Conservation (phyloP, 305 asterid genomes). For the Stenogyne calaminthoides region DNA sequence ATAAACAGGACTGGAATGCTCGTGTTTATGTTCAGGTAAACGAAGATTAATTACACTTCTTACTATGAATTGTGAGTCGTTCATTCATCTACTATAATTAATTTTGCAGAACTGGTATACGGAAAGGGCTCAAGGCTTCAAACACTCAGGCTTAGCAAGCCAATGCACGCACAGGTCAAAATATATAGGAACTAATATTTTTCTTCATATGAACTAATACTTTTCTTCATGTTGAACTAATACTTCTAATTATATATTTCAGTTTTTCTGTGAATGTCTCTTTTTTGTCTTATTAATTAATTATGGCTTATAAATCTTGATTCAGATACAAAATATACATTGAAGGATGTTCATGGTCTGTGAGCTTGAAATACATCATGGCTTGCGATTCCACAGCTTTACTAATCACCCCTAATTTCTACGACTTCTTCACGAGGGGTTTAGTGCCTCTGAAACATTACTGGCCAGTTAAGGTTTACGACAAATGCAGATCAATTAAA, state of each 20-base stretch:
- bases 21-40: slow-evolving; percentile 52
- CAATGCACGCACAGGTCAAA: slow-evolving; percentile 62
- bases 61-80: no score
- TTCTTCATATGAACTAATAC: no score
- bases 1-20: slow-evolving; percentile 61
- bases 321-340: slow-evolving; percentile 43
- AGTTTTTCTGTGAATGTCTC: no score
- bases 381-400: slow-evolving; percentile 40
- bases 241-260: no score
- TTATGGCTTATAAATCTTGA: background rate
- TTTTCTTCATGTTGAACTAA: no score
- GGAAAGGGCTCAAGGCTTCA: slow-evolving; percentile 47
- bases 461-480: slow-evolving; percentile 35
- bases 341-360: slow-evolving; percentile 45
- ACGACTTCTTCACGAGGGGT: slow-evolving; percentile 43
- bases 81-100: background rate
- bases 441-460: slow-evolving; percentile 39
- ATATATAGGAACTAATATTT: no score
- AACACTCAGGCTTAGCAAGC: slow-evolving; percentile 55
- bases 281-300: background rate
- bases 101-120: slow-evolving; percentile 52
- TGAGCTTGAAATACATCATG: slow-evolving; percentile 43
- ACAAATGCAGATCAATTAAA: slow-evolving; percentile 39
- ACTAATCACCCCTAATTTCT: slow-evolving; percentile 18
- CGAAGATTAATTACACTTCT: no score